Evolutionary conservation across 1,139 yeast species (phyloP).

Genomic region (Candida pseudoviswanathii): DNA sequence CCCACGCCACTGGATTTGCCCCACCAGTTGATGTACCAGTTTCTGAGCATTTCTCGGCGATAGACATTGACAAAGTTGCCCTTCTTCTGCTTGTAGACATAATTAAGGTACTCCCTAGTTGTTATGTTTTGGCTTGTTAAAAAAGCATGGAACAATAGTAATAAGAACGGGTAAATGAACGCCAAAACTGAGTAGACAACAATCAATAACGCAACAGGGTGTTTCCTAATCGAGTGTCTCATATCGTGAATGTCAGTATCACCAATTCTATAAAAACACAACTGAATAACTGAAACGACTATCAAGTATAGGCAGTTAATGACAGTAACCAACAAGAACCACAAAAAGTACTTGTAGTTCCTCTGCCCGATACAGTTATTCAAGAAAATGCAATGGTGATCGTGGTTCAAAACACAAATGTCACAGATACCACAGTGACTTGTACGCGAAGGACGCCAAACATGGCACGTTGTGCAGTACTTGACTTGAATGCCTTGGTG

Average conservation of each 20-base stretch:
- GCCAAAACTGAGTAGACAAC: conserved; percentile 47
- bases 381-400: conserved; percentile 44
- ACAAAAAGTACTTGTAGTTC: conserved; percentile 39
- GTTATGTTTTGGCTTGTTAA: conserved; percentile 63
- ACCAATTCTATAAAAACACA: conserved; percentile 25
- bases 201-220: conserved; percentile 52
- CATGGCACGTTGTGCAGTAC: conserved; percentile 48
- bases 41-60: conserved; percentile 36
- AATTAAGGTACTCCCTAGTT: conserved; percentile 65
- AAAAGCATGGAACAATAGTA: conserved; percentile 55
- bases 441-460: conserved; percentile 50
- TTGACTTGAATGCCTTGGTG: conserved; percentile 41
- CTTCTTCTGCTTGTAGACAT: conserved; percentile 23
- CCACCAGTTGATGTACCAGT: conserved; percentile 50
- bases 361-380: conserved; percentile 47
- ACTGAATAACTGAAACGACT: conserved; percentile 28
- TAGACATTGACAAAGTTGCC: conserved; percentile 42
- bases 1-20: conserved; percentile 52
- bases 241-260: conserved; percentile 16
- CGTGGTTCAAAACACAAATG: conserved; percentile 45
- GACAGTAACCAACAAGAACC: conserved; percentile 36
- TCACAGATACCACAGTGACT: conserved; percentile 49
- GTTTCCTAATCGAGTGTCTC: conserved; percentile 23
- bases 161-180: conserved; percentile 54
- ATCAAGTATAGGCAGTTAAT: conserved; percentile 26